These are phyloP conservation scores for Populus tremula DNA, from an alignment of 345 rosid genomes.

Conservation along the genomic window DNA sequence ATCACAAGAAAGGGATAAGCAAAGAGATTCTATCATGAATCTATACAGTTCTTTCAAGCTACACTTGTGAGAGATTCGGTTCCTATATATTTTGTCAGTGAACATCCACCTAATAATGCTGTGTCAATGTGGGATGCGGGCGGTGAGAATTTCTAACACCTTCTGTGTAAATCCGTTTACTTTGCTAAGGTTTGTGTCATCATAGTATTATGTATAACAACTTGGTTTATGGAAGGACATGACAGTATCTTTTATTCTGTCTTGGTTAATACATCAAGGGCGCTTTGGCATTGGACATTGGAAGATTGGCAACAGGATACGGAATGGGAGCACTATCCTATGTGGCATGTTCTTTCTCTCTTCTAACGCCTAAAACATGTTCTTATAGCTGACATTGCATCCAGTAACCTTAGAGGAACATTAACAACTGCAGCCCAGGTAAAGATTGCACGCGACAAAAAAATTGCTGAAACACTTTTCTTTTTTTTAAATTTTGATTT, in stretches of 20 bases:
- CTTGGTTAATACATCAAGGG: slow-evolving; percentile 43
- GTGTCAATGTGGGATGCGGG: slow-evolving; percentile 40
- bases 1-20: slow-evolving; percentile 82
- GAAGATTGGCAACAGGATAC: slow-evolving; percentile 78
- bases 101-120: background rate
- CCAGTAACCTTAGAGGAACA: slow-evolving; percentile 77
- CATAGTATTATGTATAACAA: background rate
- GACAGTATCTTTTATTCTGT: background rate
- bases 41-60: background rate
- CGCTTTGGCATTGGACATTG: slow-evolving; percentile 55
- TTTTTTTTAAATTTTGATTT: background rate
- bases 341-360: slow-evolving; percentile 43
- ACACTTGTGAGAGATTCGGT: background rate
- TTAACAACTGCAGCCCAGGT: slow-evolving; percentile 82
- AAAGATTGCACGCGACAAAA: background rate
- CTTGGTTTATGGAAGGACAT: background rate
- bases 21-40: background rate
- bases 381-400: slow-evolving; percentile 84
- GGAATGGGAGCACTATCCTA: slow-evolving; percentile 84
- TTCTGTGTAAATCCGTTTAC: slow-evolving; percentile 68
- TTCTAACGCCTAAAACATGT: slow-evolving; percentile 40
- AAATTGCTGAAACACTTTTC: background rate
- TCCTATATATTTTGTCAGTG: too few relatives aligned
- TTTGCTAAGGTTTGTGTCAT: slow-evolving; percentile 60
- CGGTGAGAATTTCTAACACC: slow-evolving; percentile 64